These are phyloP conservation scores for Komagataella pastoris DNA, from an alignment of 805 yeast species.

Conservation along the genomic window DNA sequence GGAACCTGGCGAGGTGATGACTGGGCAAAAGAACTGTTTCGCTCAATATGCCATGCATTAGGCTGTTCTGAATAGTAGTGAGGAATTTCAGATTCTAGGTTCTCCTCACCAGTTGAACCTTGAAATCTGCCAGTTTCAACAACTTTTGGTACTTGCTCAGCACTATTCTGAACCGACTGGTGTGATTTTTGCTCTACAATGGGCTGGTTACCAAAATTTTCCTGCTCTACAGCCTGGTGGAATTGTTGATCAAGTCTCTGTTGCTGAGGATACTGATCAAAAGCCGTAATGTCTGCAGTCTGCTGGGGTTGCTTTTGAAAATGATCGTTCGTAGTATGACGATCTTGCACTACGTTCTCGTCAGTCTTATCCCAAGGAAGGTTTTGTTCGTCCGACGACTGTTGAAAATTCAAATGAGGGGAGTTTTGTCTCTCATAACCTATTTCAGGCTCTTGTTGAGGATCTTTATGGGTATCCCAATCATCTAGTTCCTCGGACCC, in stretches of 20 bases:
- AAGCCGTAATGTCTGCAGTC: too few relatives aligned
- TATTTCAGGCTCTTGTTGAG: neutral
- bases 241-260: neutral
- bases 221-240: neutral
- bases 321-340: neutral
- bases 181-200: neutral
- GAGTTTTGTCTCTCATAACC: neutral
- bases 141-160: neutral
- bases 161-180: neutral
- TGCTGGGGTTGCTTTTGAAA: neutral
- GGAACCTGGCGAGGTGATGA: neutral
- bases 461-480: neutral
- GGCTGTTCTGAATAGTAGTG: neutral
- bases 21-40: neutral
- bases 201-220: neutral
- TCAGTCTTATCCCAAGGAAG: neutral
- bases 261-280: neutral
- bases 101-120: neutral
- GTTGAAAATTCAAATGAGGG: neutral
- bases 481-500: conserved; percentile 2
- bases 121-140: neutral
- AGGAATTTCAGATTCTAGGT: neutral
- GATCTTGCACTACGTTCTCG: neutral
- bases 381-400: neutral
- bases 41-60: neutral